Conservation (phyloP, 1,284 basidiomycete species). For the Ganoderma lingzhi region DNA sequence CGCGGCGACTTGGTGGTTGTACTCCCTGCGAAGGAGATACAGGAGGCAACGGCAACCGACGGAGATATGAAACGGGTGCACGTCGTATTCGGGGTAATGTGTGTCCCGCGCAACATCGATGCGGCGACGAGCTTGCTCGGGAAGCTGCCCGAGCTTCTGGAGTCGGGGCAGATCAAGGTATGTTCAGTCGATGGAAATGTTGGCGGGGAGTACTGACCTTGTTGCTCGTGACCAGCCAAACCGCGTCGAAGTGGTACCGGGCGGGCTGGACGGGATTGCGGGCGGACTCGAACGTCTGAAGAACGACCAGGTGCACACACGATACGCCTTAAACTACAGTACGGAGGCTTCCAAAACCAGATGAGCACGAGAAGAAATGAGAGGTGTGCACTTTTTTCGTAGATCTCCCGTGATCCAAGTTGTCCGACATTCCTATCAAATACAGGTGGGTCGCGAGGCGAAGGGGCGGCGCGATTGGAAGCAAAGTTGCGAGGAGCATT, state of each 20-base stretch:
- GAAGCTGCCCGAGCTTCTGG: conserved; percentile 22
- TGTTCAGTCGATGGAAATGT: background rate
- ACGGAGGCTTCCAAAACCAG: background rate
- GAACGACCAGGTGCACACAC: conserved; percentile 50
- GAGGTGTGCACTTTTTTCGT: no score
- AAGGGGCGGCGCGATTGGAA: background rate
- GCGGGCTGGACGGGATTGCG: conserved; percentile 54
- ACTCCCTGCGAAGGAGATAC: conserved; percentile 14
- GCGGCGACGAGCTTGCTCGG: conserved; percentile 13
- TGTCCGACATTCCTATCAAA: no score
- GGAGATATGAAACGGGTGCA: conserved; percentile 10
- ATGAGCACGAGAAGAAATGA: no score
- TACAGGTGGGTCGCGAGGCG: no score
- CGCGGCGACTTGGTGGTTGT: conserved; percentile 35
- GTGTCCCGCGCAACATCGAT: conserved; percentile 11
- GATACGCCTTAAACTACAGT: conserved; percentile 40
- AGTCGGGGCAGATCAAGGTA: conserved; percentile 26
- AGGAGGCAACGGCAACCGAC: conserved; percentile 1
- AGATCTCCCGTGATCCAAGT: no score
- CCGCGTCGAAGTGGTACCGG: conserved; percentile 50
- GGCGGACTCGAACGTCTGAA: conserved; percentile 52
- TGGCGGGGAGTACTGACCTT: background rate
- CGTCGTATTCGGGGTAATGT: conserved; percentile 12
- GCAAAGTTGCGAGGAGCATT: background rate
- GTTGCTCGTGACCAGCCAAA: conserved; percentile 32